Evolutionary conservation across 2,329 filamentous ascomycete species (phyloP).

Genomic region (Neopestalotiopsis sp.): DNA sequence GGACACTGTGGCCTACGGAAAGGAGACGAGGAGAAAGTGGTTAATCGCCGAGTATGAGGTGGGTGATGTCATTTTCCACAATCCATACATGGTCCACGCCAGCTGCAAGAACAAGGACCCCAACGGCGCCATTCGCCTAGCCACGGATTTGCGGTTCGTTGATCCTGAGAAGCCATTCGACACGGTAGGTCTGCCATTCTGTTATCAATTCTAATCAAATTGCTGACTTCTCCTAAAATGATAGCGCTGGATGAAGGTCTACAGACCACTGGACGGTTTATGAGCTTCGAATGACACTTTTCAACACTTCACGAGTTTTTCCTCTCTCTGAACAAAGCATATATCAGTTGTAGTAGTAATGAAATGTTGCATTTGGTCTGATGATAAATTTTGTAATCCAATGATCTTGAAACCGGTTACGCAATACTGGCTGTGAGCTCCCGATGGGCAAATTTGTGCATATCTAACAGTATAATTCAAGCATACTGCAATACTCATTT

Average conservation of each 20-base stretch:
- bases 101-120: constrained; percentile 46
- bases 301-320: too few relatives aligned
- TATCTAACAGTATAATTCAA: too few relatives aligned
- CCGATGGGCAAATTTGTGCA: too few relatives aligned
- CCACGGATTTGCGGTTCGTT: constrained; percentile 46
- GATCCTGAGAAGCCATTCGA: constrained; percentile 11
- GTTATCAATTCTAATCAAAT: too few relatives aligned
- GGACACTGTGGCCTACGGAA: constrained; percentile 29
- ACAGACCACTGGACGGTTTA: not conserved
- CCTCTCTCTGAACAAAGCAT: too few relatives aligned
- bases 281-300: not conserved
- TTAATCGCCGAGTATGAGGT: constrained; percentile 42
- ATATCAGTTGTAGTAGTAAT: too few relatives aligned
- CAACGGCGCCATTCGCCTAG: constrained; percentile 42
- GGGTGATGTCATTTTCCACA: constrained; percentile 49
- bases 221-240: not conserved
- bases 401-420: too few relatives aligned
- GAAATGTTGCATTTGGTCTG: too few relatives aligned
- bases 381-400: too few relatives aligned
- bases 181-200: not conserved
- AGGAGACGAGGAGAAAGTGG: constrained; percentile 33
- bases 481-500: too few relatives aligned
- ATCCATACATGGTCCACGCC: constrained; percentile 48
- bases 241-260: constrained; percentile 1
- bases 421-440: too few relatives aligned